Evolutionary conservation across 2,329 filamentous ascomycete species (phyloP).

Genomic region (Penicillium brevicompactum): DNA sequence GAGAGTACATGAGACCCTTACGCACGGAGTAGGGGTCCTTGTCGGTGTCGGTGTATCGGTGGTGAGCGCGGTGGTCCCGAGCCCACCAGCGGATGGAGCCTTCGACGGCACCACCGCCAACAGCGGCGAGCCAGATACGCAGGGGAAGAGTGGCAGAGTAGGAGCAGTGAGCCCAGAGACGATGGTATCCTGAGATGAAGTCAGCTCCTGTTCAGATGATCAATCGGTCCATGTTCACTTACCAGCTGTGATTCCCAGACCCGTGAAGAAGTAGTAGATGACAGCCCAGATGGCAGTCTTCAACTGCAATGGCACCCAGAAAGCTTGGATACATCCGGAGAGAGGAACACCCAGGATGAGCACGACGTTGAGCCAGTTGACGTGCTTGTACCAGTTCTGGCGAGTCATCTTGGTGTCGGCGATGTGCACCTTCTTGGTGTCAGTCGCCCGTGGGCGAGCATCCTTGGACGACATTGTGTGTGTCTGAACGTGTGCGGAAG

Average conservation of each 20-base stretch:
- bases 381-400: constrained; percentile 85
- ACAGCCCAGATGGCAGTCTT: constrained; percentile 75
- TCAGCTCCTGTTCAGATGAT: constrained; percentile 1
- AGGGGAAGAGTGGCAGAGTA: constrained; percentile 77
- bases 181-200: constrained; percentile 64
- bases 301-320: constrained; percentile 74
- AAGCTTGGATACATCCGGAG: constrained; percentile 70
- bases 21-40: constrained; percentile 90
- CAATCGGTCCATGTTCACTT: constrained; percentile 32
- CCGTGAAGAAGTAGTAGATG: constrained; percentile 79
- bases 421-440: constrained; percentile 77
- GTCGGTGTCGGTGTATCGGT: constrained; percentile 89
- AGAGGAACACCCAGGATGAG: constrained; percentile 79
- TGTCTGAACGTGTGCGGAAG: constrained; percentile 9
- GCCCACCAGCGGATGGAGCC: constrained; percentile 90
- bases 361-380: constrained; percentile 89
- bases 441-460: constrained; percentile 35
- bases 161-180: constrained; percentile 83
- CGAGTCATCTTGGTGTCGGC: constrained; percentile 78
- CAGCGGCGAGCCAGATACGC: constrained; percentile 78
- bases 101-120: constrained; percentile 80
- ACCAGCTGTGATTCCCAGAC: constrained; percentile 79
- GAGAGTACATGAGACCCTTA: constrained; percentile 82
- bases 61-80: constrained; percentile 81
- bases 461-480: constrained; percentile 42